Evolutionary conservation across 1,284 basidiomycete genomes (phyloP).

Genomic region (Microstroma glucosiphilum): DNA sequence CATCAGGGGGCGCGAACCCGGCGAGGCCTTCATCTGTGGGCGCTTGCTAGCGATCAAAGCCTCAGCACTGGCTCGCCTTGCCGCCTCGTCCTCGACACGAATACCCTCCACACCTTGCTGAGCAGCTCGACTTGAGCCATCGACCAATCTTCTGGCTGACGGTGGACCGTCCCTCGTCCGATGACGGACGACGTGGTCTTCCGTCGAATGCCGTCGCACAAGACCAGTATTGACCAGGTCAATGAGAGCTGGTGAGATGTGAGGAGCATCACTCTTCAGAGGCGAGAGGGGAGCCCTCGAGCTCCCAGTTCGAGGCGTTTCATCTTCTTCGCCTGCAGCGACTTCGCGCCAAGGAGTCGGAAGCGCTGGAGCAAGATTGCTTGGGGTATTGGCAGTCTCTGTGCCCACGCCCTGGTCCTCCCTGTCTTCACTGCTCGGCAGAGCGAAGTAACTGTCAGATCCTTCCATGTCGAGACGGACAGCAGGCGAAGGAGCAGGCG

Average conservation of each 20-base stretch:
- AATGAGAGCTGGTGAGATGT: conserved; percentile 42
- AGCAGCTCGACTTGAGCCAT: no score
- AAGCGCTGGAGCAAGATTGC: no score
- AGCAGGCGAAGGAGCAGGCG: conserved; percentile 13
- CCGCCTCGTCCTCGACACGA: no score
- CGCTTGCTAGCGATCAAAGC: background rate
- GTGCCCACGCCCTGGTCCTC: background rate
- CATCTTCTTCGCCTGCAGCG: conserved; percentile 17
- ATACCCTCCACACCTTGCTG: no score
- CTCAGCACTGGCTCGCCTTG: background rate
- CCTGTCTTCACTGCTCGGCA: conserved; percentile 9
- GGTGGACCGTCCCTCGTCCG: background rate
- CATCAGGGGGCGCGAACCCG: conserved; percentile 22
- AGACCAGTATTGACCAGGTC: conserved; percentile 17
- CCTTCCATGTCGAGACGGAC: conserved; percentile 18
- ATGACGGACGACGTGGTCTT: conserved; percentile 15
- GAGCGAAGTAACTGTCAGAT: conserved; percentile 26
- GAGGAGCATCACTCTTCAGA: conserved; percentile 15
- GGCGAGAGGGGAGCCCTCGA: conserved; percentile 12
- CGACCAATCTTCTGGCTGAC: no score
- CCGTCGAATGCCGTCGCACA: conserved; percentile 40
- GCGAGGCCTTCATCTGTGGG: background rate
- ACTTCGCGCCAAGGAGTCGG: conserved; percentile 4
- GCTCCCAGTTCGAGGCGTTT: conserved; percentile 7
- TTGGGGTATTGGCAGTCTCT: no score